Percentiles rank a stretch among this genome's conserved stretches.
Evolutionary conservation across 257 asterid species (phyloP).

Genomic region (Solanum phureja): DNA sequence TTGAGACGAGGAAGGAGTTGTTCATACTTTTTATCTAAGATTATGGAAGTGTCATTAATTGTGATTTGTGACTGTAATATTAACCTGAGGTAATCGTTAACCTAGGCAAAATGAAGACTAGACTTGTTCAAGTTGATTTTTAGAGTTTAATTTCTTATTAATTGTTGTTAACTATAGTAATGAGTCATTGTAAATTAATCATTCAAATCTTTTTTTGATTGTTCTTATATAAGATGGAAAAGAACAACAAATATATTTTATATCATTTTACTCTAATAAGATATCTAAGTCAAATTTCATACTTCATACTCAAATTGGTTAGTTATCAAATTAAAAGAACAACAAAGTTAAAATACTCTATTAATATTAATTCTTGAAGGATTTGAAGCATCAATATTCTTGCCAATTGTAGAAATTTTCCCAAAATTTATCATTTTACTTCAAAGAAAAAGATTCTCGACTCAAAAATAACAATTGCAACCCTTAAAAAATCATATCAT

Average conservation of each 20-base stretch:
- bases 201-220: not conserved
- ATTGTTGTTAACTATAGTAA: not conserved
- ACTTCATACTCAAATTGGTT: not conserved
- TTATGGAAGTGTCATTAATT: not conserved
- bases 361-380: not conserved
- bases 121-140: not conserved
- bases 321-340: not conserved
- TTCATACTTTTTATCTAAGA: not conserved
- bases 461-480: not conserved
- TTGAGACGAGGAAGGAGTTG: not conserved
- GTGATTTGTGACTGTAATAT: not conserved
- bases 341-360: not conserved
- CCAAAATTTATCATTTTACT: not conserved
- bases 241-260: not conserved
- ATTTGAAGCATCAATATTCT: not conserved
- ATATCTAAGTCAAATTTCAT: not conserved
- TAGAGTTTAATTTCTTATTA: not conserved
- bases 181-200: not conserved
- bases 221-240: not conserved
- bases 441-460: too few relatives aligned
- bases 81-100: not conserved
- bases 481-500: too few relatives aligned
- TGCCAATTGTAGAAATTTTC: not conserved
- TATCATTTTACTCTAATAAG: not conserved
- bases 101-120: not conserved